Evolutionary conservation across 2,329 filamentous ascomycete genomes (phyloP), one percentile per base, ranked within the genome.

Genomic region (Calcarisporium arbuscula): DNA sequence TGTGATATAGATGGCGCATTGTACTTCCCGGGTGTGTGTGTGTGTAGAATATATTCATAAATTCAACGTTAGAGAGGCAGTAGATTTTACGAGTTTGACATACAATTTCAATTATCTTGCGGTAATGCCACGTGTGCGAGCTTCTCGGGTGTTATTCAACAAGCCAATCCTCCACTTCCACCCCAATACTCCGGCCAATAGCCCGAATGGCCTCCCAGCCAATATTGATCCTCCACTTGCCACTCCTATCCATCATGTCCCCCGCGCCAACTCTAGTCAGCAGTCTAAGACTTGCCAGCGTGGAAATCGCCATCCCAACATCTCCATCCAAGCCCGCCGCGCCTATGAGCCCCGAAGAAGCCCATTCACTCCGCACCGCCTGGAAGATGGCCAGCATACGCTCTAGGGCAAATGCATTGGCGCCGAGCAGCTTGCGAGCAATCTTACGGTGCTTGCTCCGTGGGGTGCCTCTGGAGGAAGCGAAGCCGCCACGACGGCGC

Each of bases 81-180:
- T n/a, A n/a, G n/a, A n/a, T n/a, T n/a, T n/a, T n/a, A n/a, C n/a
- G n/a, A n/a, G n/a, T n/a, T n/a, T n/a, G n/a, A n/a, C n/a, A n/a
- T n/a, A n/a, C n/a, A n/a, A n/a, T n/a, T n/a, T n/a, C n/a, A n/a
- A n/a, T n/a, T n/a, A n/a, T n/a, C n/a, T n/a, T n/a, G n/a, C n/a
- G n/a, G n/a, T n/a, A n/a, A n/a, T n/a, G n/a, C n/a, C n/a, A n/a
- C n/a, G n/a, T n/a, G n/a, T n/a, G n/a, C n/a, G n/a, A n/a, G n/a
- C n/a, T n/a, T n/a, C n/a, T n/a, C n/a, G n/a, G n/a, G n/a, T n/a
- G n/a, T 53, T 54, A 85, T 43, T 85, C 82, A 31, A 80, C 70
- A 36, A 86, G 60, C 70, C 81, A 89, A 54, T 90, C 85, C 42
- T 85, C 79, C 10, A 88, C 70, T 55, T 88, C 84, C n/a, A 92